Evolutionary conservation across 2,329 filamentous ascomycete species (phyloP).

Genomic region (Phaeomoniella chlamydospora): DNA sequence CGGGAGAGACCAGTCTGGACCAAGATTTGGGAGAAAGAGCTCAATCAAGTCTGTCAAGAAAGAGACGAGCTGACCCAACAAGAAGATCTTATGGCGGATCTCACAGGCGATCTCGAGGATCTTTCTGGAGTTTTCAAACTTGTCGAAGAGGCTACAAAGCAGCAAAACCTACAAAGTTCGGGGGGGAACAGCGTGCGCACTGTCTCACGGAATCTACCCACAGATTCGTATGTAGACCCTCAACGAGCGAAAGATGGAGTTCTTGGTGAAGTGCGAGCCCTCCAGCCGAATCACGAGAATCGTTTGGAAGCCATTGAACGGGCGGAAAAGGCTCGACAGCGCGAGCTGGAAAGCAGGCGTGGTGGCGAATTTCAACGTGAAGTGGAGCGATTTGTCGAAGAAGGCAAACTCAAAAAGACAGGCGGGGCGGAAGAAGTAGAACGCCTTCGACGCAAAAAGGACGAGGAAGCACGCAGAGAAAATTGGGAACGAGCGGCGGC

Average conservation of each 20-base stretch:
- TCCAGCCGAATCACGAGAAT: conserved; percentile 88
- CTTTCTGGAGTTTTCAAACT: conserved; percentile 84
- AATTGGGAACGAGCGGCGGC: conserved; percentile 42
- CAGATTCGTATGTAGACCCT: conserved; percentile 49
- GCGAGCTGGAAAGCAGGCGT: conserved; percentile 65
- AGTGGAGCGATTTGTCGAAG: conserved; percentile 68
- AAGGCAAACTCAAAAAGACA: conserved; percentile 88
- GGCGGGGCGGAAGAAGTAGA: conserved; percentile 92
- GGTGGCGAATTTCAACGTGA: conserved; percentile 74
- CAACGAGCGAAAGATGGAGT: conserved; percentile 78
- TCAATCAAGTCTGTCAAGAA: conserved; percentile 91
- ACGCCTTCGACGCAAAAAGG: conserved; percentile 65
- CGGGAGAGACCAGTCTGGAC: conserved; percentile 94
- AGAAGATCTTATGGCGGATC: conserved; percentile 83
- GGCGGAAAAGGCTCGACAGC: conserved; percentile 82
- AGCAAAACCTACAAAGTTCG: conserved; percentile 64
- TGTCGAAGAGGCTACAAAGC: conserved; percentile 95
- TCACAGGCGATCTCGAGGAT: conserved; percentile 91
- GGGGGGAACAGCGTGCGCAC: conserved; percentile 29
- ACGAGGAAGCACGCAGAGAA: conserved; percentile 73
- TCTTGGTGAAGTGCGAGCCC: conserved; percentile 78
- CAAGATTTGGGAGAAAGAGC: conserved; percentile 97
- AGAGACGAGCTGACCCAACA: conserved; percentile 89
- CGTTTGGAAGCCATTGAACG: conserved; percentile 90
- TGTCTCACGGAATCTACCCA: conserved; percentile 35